Conservation (phyloP, 129 eudicot species). For the Oenanthe sinensis region DNA sequence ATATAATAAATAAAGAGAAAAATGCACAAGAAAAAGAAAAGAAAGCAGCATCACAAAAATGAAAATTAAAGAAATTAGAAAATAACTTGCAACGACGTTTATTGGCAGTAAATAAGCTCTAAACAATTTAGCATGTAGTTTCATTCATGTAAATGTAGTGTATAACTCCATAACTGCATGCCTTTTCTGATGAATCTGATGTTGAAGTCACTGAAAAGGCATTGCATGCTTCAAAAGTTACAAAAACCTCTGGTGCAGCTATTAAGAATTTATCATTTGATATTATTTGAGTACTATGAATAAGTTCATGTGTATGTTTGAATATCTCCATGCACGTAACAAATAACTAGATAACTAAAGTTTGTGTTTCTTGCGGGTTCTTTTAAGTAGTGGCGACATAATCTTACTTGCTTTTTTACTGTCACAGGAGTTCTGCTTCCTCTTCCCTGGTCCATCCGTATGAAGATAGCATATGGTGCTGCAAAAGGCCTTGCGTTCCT, state of each 20-base stretch:
- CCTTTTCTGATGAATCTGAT: background rate
- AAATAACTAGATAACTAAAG: background rate
- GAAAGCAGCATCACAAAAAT: background rate
- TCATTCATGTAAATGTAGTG: background rate
- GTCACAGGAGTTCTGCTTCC: conserved; percentile 90
- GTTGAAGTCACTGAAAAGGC: background rate
- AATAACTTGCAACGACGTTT: background rate
- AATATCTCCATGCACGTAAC: background rate
- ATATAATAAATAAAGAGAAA: background rate
- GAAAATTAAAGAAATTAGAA: background rate
- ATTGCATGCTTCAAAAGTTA: background rate
- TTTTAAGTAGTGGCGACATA: background rate
- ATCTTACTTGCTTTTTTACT: background rate
- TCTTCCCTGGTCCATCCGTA: conserved; percentile 82
- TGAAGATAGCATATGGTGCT: conserved; percentile 95
- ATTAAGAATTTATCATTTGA: background rate
- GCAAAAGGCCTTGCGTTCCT: conserved; percentile 93
- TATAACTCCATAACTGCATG: background rate
- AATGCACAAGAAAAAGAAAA: background rate
- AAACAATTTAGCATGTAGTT: background rate
- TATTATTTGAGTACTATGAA: background rate
- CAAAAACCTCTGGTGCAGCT: background rate
- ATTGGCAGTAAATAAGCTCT: background rate
- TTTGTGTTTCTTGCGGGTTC: background rate
- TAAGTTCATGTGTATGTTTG: background rate